Evolutionary conservation across 495 filamentous ascomycete genomes (phyloP), one percentile per base, ranked within the genome.

Genomic region (Penicillium dipodomyicola): DNA sequence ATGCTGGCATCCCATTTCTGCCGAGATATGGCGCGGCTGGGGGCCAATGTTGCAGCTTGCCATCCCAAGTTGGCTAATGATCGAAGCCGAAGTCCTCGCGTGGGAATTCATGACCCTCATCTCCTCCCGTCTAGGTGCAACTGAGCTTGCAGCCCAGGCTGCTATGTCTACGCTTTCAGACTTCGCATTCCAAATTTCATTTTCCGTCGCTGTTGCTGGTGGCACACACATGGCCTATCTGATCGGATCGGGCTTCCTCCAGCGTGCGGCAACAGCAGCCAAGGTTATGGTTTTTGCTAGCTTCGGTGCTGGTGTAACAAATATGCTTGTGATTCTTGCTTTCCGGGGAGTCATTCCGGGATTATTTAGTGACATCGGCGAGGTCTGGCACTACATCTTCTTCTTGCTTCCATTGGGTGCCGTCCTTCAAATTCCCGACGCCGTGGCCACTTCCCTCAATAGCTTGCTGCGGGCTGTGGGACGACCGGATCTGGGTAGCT

Each of bases 141-240:
- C 51, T 5, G 45, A 52, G 12, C 65, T 85, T 3, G 84, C 84
- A 17, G 84, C 84, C 4, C 84, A 87, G 64, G 82, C 81, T 33
- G 73, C 85, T 14, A 49, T 87, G 2, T 72, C 77, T 14, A 84
- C 82, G 0, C 65, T 84, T 9, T 76, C 80, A 9, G 72, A 75
- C 33, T 75, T 84, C 4, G 81, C 78, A 5, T 87, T 82, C 64
- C 82, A 85, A 59, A 73, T 87, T 32, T 77, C 82, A 4, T 87
- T 87, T 61, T 80, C 85, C 5, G 67, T 87, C 35, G 81, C 80
- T 10, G 80, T 88, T 49, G 85, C 82, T 7, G 76, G 77, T 20
- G 84, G 80, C n/a, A 88, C 85, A 5, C 77, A 84, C 3, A 71
- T 88, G 11, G 85, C 84, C 4, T 86, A 87, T 51, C 67, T 87